phyloP scores from a whole-genome alignment of 2,329 filamentous ascomycete species.

The Botryotinia globosa region DNA sequence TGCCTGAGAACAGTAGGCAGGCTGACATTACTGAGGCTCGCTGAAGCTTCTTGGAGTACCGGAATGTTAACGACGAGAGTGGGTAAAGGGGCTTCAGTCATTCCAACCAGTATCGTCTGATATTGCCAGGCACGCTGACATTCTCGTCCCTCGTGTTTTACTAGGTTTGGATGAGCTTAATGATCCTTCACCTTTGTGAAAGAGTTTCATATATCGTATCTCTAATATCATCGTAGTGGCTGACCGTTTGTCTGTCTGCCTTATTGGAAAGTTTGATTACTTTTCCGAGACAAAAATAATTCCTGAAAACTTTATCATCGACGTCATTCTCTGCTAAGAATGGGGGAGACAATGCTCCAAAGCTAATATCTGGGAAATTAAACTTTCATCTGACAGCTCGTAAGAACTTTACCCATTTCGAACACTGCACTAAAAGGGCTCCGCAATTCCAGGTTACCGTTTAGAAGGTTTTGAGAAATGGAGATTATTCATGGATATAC shows the following conservation, averaged over 20 bases:
- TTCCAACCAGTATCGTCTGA: neutral
- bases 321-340: neutral
- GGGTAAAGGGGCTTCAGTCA: neutral
- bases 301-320: neutral
- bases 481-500: conserved; percentile 1
- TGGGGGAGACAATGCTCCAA: neutral
- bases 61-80: neutral
- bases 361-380: neutral
- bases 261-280: neutral
- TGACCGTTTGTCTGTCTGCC: conserved; percentile 14
- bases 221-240: neutral
- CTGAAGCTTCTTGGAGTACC: neutral
- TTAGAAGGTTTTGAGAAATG: neutral
- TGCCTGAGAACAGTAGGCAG: neutral
- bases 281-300: neutral
- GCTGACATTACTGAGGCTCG: neutral
- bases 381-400: neutral
- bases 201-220: neutral
- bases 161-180: conserved; percentile 9
- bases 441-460: neutral
- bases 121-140: neutral
- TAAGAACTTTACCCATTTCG: neutral
- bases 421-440: neutral
- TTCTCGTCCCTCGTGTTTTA: conserved; percentile 1
- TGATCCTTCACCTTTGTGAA: neutral